phyloP scores from a whole-genome alignment of 805 yeast species.

The Yamadazyma tumulicola region DNA sequence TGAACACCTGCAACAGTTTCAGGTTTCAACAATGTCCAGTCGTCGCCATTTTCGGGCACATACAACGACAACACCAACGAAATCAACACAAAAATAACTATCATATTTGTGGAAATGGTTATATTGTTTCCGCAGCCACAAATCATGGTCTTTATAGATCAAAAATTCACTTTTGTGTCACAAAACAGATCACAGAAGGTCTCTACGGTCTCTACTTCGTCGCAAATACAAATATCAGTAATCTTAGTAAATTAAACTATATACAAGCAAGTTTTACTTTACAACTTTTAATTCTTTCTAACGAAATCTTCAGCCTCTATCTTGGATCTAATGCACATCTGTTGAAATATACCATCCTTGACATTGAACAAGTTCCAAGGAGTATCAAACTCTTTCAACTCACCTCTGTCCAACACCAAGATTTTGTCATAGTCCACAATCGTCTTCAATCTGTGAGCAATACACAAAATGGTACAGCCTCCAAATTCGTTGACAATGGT shows the following conservation, averaged over 20 bases:
- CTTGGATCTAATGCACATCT: constrained; percentile 60
- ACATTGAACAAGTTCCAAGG: constrained; percentile 63
- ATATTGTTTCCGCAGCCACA: no score
- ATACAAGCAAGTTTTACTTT: no score
- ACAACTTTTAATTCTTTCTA: no score
- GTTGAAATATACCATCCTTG: constrained; percentile 54
- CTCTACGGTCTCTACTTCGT: no score
- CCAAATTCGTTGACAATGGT: constrained; percentile 70
- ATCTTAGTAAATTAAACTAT: no score
- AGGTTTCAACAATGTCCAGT: constrained; percentile 34
- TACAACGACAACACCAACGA: constrained; percentile 7
- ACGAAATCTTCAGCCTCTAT: constrained; percentile 44
- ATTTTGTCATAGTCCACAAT: constrained; percentile 73
- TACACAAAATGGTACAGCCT: constrained; percentile 75
- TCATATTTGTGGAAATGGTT: constrained; percentile 2
- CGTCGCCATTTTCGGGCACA: constrained; percentile 30
- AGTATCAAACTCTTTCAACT: constrained; percentile 68
- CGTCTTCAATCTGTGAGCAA: constrained; percentile 82
- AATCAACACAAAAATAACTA: constrained; percentile 1
- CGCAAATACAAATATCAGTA: no score
- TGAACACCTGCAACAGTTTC: constrained; percentile 17
- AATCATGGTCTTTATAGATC: no score
- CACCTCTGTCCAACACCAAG: constrained; percentile 79
- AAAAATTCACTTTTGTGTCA: no score
- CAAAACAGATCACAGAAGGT: no score